Evolutionary conservation across 2,329 filamentous ascomycete genomes (phyloP).

Genomic region (Paecilomyces dactylethromorphus): DNA sequence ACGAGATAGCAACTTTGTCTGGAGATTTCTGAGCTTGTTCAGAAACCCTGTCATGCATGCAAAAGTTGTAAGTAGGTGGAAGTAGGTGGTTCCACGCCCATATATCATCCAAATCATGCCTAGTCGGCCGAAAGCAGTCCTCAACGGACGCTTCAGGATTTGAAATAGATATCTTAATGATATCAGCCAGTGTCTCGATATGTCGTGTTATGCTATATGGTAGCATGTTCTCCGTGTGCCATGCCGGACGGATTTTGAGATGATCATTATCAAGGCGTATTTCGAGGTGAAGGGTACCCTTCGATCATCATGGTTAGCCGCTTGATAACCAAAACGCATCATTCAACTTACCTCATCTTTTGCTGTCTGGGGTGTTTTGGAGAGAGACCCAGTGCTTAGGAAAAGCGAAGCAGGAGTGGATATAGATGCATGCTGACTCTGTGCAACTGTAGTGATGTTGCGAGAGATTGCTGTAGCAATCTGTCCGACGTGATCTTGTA

Average conservation of each 20-base stretch:
- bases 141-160: constrained; percentile 22
- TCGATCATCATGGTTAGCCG: neutral
- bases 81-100: constrained; percentile 44
- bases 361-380: neutral
- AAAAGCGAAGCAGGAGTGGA: neutral
- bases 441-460: neutral
- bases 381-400: neutral
- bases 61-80: constrained; percentile 37
- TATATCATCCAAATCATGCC: constrained; percentile 37
- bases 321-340: neutral
- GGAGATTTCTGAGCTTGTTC: constrained; percentile 10
- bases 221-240: constrained; percentile 36
- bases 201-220: constrained; percentile 38
- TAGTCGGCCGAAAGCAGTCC: constrained; percentile 23
- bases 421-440: neutral
- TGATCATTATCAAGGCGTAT: neutral
- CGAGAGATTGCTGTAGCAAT: neutral
- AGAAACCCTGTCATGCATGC: constrained; percentile 43
- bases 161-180: constrained; percentile 27
- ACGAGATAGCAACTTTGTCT: constrained; percentile 15
- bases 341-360: neutral
- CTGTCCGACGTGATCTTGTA: neutral
- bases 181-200: constrained; percentile 38
- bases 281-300: neutral
- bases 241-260: constrained; percentile 35